These are phyloP conservation scores for Penicillium palitans DNA, from an alignment of 2,329 filamentous ascomycete genomes.

Conservation along the genomic window DNA sequence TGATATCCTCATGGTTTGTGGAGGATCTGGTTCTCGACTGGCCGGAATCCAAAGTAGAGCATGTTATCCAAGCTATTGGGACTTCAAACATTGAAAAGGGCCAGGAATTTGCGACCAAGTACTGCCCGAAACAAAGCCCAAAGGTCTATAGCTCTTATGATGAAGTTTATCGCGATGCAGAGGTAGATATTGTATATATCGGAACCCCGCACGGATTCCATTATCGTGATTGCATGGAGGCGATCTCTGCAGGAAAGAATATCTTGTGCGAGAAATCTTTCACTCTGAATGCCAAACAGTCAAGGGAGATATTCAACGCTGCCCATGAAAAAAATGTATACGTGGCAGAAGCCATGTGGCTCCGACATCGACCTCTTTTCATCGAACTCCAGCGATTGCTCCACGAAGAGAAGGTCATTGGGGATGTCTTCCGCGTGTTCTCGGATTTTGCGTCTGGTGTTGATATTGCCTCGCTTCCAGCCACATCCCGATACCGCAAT, in stretches of 20 bases:
- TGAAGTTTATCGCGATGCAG: slow-evolving; percentile 16
- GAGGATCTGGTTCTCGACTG: not conserved
- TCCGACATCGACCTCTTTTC: too few species aligned
- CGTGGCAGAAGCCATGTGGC: slow-evolving; percentile 47
- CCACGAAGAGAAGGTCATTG: too few species aligned
- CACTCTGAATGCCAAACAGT: slow-evolving; percentile 38
- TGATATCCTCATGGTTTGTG: slow-evolving; percentile 3
- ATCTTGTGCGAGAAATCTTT: slow-evolving; percentile 35
- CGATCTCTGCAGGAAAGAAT: slow-evolving; percentile 32
- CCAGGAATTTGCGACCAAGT: not conserved
- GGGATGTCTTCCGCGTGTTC: too few species aligned
- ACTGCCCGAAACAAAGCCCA: not conserved
- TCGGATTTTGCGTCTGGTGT: too few species aligned
- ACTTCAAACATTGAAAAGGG: not conserved
- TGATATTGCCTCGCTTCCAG: too few species aligned
- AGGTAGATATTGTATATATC: slow-evolving; percentile 47
- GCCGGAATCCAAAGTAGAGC: not conserved
- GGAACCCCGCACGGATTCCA: slow-evolving; percentile 45
- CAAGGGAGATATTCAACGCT: slow-evolving; percentile 45
- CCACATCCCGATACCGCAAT: too few species aligned
- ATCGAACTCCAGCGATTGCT: too few species aligned
- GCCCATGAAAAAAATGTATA: slow-evolving; percentile 43
- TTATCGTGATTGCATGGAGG: slow-evolving; percentile 49
- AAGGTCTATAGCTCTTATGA: slow-evolving; percentile 9
- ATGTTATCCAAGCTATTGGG: slow-evolving; percentile 3